Base-by-base conservation (phyloP, 805 yeast species). In the Cyberlindnera mrakii region DNA sequence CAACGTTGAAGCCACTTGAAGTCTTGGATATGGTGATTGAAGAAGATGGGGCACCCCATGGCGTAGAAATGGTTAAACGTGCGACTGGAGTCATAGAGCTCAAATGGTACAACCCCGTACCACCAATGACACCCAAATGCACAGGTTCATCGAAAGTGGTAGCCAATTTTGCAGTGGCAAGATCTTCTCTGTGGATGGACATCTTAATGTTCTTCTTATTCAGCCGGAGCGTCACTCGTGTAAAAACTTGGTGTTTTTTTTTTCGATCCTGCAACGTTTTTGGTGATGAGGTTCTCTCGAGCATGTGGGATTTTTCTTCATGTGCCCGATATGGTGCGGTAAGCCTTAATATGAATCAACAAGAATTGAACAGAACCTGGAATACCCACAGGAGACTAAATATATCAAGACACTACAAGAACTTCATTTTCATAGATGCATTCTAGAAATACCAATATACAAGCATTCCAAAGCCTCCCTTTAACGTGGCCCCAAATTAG, bases 11-110 rank as follows among this genome's bases (percentile, higher is more conserved):
- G 2, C 95, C 96, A 30, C 68, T 54, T 3, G 68, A 65, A 34
- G 96, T 86, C 51, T 74, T 79, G n/a, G 95, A 83, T 48, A 93
- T 80, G 39, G 96, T 90, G 59, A 93, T 85, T 33, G 96, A 90
- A 13, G 95, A 83, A 5, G 97, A 89, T 18, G 99, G 96, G 52
- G 74, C 76, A 10, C 99, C 99, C 98, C 98, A 93, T 18, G 99
- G 99, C 4, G 99, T 93, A 16, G 84, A 75, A 45, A 89, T 66
- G 14, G 87, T 78, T 34, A 93, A 67, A 53, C 82, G 71, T 14
- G 96, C 96, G 37, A 91, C 95, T 4, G 96, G 95, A 38, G 81
- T 75, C 43, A 93, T 71, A 44, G 86, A 80, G 33, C 83, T 86
- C 44, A 93, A 71, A 45, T 86, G 85, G 70, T 93, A 93, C 27